Evolutionary conservation across 345 rosid genomes (phyloP).

Genomic region (Gossypium longicalyx): DNA sequence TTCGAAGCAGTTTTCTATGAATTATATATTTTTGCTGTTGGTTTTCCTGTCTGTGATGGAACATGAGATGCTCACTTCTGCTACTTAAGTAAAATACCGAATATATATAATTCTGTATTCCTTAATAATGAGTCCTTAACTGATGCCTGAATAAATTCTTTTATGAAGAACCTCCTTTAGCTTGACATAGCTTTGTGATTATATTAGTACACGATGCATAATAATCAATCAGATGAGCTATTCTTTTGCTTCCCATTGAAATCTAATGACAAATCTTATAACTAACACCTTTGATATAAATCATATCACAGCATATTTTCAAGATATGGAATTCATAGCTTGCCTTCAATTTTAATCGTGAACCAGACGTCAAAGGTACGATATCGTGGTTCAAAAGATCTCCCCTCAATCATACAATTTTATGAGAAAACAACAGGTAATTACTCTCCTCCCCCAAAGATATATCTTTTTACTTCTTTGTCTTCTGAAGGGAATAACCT

Average conservation of each 20-base stretch:
- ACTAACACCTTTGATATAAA: conserved; percentile 11
- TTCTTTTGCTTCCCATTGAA: too few relatives aligned
- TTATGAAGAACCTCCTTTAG: conserved; percentile 7
- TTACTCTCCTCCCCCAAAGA: background rate
- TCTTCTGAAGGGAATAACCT: background rate
- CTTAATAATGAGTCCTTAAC: background rate
- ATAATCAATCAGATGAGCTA: too few relatives aligned
- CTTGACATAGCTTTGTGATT: too few relatives aligned
- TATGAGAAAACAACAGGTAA: conserved; percentile 70
- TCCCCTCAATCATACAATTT: conserved; percentile 56
- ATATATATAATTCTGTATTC: background rate
- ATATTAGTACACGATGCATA: too few relatives aligned
- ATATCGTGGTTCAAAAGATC: conserved; percentile 61
- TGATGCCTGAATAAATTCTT: background rate
- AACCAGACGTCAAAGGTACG: conserved; percentile 54
- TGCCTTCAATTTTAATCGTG: conserved; percentile 68
- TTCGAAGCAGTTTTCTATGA: background rate
- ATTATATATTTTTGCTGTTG: background rate
- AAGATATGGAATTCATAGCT: conserved; percentile 75
- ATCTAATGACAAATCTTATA: background rate
- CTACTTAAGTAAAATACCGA: background rate
- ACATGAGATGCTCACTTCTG: background rate
- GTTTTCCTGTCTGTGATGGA: background rate
- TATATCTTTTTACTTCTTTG: background rate
- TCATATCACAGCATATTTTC: conserved; percentile 61